A percentile compares a stretch with the other conserved stretches of the same genome.
phyloP scores from a whole-genome alignment of 1,284 basidiomycete species.

The Cystobasidium slooffiae region DNA sequence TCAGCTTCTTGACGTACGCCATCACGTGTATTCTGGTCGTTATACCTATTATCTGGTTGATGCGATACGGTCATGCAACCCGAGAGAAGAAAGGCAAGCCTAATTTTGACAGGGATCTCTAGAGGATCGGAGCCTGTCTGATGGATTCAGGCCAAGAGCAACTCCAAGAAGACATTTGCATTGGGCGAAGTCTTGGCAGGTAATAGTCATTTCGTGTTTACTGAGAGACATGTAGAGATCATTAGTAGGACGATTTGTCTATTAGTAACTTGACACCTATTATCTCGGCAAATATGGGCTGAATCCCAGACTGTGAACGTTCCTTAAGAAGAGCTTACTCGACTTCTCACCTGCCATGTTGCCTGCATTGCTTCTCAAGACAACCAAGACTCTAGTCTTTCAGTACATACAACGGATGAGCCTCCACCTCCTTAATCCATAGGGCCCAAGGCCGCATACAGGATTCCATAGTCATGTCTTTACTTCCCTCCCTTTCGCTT shows the following conservation, averaged over 20 bases:
- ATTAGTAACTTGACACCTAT: too few relatives aligned
- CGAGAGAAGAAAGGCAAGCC: not conserved
- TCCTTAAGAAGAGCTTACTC: too few relatives aligned
- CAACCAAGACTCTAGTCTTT: not conserved
- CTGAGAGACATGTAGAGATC: too few relatives aligned
- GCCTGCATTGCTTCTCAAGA: too few relatives aligned
- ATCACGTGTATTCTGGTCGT: not conserved
- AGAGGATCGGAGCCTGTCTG: not conserved
- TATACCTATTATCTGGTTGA: not conserved
- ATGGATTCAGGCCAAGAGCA: too few relatives aligned
- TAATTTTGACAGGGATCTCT: not conserved
- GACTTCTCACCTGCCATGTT: too few relatives aligned
- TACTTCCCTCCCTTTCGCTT: conserved; percentile 3
- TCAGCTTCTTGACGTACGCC: not conserved
- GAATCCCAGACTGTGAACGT: too few relatives aligned
- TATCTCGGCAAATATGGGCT: too few relatives aligned
- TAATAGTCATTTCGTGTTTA: too few relatives aligned
- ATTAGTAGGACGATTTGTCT: too few relatives aligned
- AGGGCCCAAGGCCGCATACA: conserved; percentile 14
- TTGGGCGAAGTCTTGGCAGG: too few relatives aligned
- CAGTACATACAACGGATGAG: not conserved
- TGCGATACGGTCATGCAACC: not conserved
- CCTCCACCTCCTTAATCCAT: not conserved
- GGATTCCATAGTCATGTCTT: not conserved
- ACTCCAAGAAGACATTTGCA: too few relatives aligned